Evolutionary conservation across 768 basidiomycete species (phyloP).

Genomic region (Coprinellus aureogranulatus): DNA sequence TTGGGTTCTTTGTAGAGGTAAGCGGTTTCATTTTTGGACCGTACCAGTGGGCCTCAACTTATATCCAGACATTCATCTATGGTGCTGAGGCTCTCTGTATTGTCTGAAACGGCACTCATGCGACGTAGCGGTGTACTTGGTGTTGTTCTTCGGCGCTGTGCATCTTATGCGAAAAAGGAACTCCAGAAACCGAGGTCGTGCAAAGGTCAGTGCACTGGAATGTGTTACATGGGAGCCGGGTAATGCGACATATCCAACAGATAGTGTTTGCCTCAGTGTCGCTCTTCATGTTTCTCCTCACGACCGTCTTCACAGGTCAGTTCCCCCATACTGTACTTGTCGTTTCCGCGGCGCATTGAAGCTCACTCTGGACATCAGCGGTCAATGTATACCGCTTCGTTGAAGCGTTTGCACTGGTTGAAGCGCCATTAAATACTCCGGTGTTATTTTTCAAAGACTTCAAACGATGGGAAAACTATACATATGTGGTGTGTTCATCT

Average conservation of each 20-base stretch:
- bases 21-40: background rate
- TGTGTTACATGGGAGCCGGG: background rate
- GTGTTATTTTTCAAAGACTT: slow-evolving; percentile 21
- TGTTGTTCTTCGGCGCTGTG: background rate
- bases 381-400: slow-evolving; percentile 21
- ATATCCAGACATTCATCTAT: background rate
- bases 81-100: too few relatives aligned
- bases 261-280: background rate
- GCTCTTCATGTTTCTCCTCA: background rate
- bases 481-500: slow-evolving; percentile 20
- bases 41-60: too few relatives aligned
- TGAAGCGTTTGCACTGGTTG: slow-evolving; percentile 18
- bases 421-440: slow-evolving; percentile 15
- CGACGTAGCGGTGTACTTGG: background rate
- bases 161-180: background rate
- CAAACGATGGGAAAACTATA: slow-evolving; percentile 23
- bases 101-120: too few relatives aligned
- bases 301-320: background rate
- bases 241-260: background rate
- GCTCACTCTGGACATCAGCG: slow-evolving; percentile 3
- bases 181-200: background rate
- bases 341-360: too few relatives aligned
- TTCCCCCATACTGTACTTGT: too few relatives aligned
- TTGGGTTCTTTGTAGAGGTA: background rate
- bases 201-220: background rate